phyloP scores from a whole-genome alignment of 2,329 filamentous ascomycete species.

The Fusarium lyarnte region DNA sequence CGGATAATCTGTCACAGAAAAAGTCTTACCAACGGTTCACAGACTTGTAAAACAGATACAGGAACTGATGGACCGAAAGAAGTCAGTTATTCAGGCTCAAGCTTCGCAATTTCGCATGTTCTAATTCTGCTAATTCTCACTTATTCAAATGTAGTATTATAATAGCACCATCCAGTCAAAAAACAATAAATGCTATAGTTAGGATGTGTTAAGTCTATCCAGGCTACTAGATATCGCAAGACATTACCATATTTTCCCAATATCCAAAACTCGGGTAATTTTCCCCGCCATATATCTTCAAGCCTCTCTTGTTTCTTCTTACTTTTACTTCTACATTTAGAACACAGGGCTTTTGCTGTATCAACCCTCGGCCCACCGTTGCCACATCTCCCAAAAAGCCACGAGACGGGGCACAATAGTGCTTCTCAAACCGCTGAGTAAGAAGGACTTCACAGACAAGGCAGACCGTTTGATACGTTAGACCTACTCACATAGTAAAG shows the following conservation, averaged over 20 bases:
- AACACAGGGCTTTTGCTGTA: background rate
- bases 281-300: fast-evolving
- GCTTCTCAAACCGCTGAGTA: background rate
- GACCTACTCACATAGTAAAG: background rate
- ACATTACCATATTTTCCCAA: fast-evolving
- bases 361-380: background rate
- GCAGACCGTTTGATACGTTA: background rate
- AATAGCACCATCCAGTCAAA: fast-evolving
- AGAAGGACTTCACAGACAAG: background rate
- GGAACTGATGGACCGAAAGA: background rate
- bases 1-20: no score
- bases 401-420: background rate
- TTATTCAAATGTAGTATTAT: fast-evolving
- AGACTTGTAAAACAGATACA: background rate
- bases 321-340: background rate
- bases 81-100: background rate
- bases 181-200: fast-evolving
- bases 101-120: fast-evolving
- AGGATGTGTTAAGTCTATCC: fast-evolving
- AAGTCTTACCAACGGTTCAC: no score
- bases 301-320: background rate
- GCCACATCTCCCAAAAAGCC: background rate
- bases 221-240: fast-evolving
- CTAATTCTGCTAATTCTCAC: fast-evolving
- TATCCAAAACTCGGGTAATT: fast-evolving